Evolutionary conservation across 2,329 filamentous ascomycete species (phyloP).

Genomic region (Verticillium dahliae): DNA sequence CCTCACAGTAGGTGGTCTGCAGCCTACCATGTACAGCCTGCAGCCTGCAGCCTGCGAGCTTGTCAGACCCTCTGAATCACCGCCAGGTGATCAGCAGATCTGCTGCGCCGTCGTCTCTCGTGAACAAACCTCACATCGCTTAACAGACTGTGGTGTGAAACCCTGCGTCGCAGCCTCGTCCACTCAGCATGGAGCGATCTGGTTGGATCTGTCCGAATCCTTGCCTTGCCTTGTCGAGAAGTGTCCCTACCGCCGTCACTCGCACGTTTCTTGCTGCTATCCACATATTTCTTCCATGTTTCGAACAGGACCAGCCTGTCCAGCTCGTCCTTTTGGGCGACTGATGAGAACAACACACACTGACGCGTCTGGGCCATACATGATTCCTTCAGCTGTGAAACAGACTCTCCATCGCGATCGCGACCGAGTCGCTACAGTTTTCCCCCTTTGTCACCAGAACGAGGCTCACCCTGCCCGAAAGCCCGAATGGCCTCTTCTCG

Average conservation of each 20-base stretch:
- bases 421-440: background rate
- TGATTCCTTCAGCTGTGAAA: background rate
- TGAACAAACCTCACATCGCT: background rate
- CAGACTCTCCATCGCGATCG: background rate
- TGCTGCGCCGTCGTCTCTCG: background rate
- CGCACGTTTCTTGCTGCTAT: background rate
- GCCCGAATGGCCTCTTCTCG: background rate
- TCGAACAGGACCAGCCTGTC: background rate
- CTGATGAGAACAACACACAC: background rate
- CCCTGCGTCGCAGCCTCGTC: background rate
- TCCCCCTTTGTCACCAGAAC: background rate
- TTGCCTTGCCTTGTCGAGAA: background rate
- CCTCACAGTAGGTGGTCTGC: background rate
- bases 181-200: background rate
- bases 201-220: background rate
- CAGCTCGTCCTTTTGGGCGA: background rate
- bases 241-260: background rate
- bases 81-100: background rate
- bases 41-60: background rate
- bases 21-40: background rate
- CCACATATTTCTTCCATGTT: background rate
- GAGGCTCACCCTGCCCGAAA: background rate
- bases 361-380: background rate
- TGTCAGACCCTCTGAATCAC: background rate
- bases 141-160: background rate